Percentiles rank a stretch among this genome's conserved stretches.
phyloP scores from a whole-genome alignment of 1,284 basidiomycete species.

The Cerioporus squamosus region DNA sequence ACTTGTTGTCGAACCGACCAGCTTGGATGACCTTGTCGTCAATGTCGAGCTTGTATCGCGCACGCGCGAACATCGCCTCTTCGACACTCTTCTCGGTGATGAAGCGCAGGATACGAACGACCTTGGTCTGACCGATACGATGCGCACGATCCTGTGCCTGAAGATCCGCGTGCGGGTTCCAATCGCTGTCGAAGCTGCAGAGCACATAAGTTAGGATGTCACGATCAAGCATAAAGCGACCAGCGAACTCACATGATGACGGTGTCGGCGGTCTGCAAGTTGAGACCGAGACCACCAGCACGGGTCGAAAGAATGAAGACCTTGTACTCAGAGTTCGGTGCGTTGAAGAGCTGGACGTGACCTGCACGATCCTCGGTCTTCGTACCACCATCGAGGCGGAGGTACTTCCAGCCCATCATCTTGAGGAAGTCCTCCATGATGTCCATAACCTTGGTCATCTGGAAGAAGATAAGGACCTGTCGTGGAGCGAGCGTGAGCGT shows the following conservation, averaged over 20 bases:
- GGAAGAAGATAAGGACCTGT: constrained; percentile 98
- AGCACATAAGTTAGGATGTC: not conserved
- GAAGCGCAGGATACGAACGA: constrained; percentile 95
- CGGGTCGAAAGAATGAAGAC: constrained; percentile 97
- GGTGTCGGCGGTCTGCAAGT: constrained; percentile 98
- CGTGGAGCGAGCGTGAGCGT: not conserved
- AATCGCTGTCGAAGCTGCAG: constrained; percentile 86
- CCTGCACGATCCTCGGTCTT: constrained; percentile 97
- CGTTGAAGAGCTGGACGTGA: constrained; percentile 92
- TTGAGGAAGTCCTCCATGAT: constrained; percentile 99
- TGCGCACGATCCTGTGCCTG: constrained; percentile 99
- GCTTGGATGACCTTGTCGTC: constrained; percentile 99
- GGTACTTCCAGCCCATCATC: constrained; percentile 88
- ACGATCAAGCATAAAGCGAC: constrained; percentile 14
- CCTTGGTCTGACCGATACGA: constrained; percentile 99
- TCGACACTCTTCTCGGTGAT: constrained; percentile 99
- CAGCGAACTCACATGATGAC: constrained; percentile 88
- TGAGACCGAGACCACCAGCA: constrained; percentile 97
- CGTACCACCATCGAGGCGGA: constrained; percentile 96
- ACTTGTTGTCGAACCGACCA: constrained; percentile 99
- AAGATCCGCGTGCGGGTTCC: constrained; percentile 97
- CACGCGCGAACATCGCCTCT: constrained; percentile 95
- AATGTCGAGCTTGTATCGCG: constrained; percentile 96
- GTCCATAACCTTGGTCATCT: constrained; percentile 99
- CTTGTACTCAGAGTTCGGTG: constrained; percentile 86